Base-by-base conservation (phyloP, 2,329 filamentous ascomycete genomes). In the Exophiala spinifera region DNA sequence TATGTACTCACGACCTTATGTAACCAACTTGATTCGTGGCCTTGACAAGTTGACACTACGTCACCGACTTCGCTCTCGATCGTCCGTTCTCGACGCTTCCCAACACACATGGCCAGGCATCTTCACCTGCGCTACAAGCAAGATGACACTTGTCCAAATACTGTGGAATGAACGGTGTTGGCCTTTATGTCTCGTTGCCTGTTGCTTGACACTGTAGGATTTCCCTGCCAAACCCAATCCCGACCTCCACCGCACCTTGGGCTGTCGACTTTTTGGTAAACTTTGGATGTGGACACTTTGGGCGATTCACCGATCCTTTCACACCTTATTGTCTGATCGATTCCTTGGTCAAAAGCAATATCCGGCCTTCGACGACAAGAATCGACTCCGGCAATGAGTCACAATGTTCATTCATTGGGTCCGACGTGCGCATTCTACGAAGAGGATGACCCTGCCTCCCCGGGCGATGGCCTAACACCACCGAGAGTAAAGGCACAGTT, bases 401-500 rank as follows among this genome's bases (percentile, higher is more conserved):
- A 68, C 56, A 65, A 70, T 60, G 64, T 73, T 45, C 85, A 88
- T 68, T 86, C 81, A 11, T 82, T 81, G 61, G 81, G 81, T 56
- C 69, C 79, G 21, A 79, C 76, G 51, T 89, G 86, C 66, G 79
- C 64, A 63, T 76, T 65, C 64, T 75, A 53, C 63, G 72, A 65
- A 70, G 61, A 65, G 36, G 65, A 53, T 8, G 25, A 31, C 14
- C 25, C 50, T 15, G 46, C 34, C 15, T 28, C 45, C 8, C 33
- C 21, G 13, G 36, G 36, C 25, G 54, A 56, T 70, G 23, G 63
- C 70, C 52, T 74, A 49, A 76, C 81, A 20, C 86, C 87, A 14
- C 78, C 82, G 0, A 66, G 62, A 21, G 70, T 87, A 50, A 77
- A 79, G 28, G 79, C 86, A 19, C 88, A 90, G 60, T 96, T 90